These are phyloP conservation scores for Huntiella omanensis DNA, from an alignment of 2,329 filamentous ascomycete genomes.

Conservation along the genomic window DNA sequence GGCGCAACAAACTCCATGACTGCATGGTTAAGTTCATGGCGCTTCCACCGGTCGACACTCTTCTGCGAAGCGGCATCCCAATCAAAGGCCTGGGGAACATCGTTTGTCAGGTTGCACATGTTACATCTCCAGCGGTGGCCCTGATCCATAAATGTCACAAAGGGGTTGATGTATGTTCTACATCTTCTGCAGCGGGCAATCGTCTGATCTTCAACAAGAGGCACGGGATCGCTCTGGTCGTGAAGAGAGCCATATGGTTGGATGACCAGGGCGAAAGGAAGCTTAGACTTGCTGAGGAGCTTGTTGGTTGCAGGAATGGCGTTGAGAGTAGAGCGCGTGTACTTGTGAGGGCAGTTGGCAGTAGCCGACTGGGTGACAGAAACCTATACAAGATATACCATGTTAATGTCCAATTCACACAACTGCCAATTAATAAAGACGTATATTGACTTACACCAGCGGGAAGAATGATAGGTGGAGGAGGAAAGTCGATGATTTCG, in stretches of 20 bases:
- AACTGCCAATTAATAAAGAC: not conserved
- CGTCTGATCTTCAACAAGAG: slow-evolving; percentile 87
- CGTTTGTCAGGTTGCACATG: slow-evolving; percentile 98
- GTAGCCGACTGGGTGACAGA: slow-evolving; percentile 80
- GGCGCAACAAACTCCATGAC: slow-evolving; percentile 95
- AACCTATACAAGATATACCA: slow-evolving; percentile 31
- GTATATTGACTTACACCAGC: slow-evolving; percentile 52
- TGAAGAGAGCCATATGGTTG: slow-evolving; percentile 89
- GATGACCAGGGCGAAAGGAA: slow-evolving; percentile 89
- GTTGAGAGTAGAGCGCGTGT: slow-evolving; percentile 87
- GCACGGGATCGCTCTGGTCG: slow-evolving; percentile 78
- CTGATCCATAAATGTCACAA: slow-evolving; percentile 88
- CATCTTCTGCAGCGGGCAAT: slow-evolving; percentile 93
- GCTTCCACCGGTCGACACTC: slow-evolving; percentile 77
- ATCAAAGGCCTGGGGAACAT: slow-evolving; percentile 97
- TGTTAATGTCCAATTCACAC: not conserved
- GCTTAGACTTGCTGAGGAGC: slow-evolving; percentile 86
- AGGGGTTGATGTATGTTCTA: slow-evolving; percentile 94
- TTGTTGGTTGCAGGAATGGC: slow-evolving; percentile 83
- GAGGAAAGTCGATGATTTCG: slow-evolving; percentile 75
- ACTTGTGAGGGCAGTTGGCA: slow-evolving; percentile 84
- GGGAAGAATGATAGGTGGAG: slow-evolving; percentile 77
- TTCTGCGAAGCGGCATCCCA: slow-evolving; percentile 91
- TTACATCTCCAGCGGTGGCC: slow-evolving; percentile 98
- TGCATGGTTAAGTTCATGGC: slow-evolving; percentile 84